phyloP scores from a whole-genome alignment of 2,329 filamentous ascomycete species.

The Colletotrichum somersetense region DNA sequence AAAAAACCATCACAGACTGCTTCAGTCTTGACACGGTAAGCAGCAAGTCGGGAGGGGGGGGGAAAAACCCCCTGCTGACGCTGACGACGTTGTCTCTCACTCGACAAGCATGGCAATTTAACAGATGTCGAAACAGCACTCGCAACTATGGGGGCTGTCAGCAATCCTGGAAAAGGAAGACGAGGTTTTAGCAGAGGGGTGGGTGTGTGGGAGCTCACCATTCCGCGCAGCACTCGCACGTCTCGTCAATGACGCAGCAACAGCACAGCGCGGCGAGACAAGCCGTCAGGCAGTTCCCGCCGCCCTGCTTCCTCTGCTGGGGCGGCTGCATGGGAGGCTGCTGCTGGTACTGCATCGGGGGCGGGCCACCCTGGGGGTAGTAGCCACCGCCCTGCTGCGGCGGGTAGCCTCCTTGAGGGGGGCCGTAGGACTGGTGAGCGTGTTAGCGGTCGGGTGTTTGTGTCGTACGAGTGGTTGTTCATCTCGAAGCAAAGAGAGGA shows the following conservation, averaged over 20 bases:
- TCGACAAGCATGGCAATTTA: constrained; percentile 12
- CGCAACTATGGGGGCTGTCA: constrained; percentile 48
- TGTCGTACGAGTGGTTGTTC: background rate
- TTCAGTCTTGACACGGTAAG: constrained; percentile 5
- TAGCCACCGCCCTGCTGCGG: constrained; percentile 48
- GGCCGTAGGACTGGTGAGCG: constrained; percentile 48
- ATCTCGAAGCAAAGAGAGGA: background rate
- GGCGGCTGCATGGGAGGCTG: constrained; percentile 48
- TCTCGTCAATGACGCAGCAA: constrained; percentile 64
- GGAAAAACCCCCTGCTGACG: background rate
- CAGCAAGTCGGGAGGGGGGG: constrained; percentile 17
- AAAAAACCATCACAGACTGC: background rate
- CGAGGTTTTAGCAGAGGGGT: too few relatives aligned
- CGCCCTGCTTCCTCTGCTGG: constrained; percentile 47
- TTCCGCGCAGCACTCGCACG: constrained; percentile 59
- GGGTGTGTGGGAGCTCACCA: constrained; percentile 50
- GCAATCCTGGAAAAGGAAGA: background rate
- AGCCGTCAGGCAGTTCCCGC: constrained; percentile 58
- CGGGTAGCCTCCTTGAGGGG: constrained; percentile 48
- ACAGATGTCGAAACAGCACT: constrained; percentile 50
- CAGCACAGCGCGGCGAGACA: constrained; percentile 64
- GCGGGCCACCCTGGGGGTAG: constrained; percentile 49
- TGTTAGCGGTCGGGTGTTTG: constrained; percentile 22
- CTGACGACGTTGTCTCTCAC: background rate
- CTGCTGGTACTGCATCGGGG: constrained; percentile 60